Conservation (phyloP, 2,329 filamentous ascomycete species). For the Apiospora malaysiana region DNA sequence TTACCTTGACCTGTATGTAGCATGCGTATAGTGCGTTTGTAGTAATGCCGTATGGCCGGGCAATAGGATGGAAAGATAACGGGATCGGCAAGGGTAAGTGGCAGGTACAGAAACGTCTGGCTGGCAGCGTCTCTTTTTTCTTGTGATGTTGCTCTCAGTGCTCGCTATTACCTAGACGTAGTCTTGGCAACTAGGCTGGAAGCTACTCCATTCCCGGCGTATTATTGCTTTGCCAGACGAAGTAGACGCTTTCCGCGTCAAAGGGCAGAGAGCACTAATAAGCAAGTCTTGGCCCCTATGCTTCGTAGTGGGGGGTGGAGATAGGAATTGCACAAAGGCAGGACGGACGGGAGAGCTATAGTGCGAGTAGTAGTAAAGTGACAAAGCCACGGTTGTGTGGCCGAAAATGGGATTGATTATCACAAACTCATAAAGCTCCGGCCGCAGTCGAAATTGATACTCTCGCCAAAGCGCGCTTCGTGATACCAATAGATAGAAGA, state of each 20-base stretch:
- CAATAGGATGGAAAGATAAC: slow-evolving; percentile 1
- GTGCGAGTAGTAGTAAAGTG: neutral
- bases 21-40: slow-evolving; percentile 4
- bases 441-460: slow-evolving; percentile 7
- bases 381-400: slow-evolving; percentile 8
- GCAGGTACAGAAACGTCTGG: neutral
- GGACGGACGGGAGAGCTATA: slow-evolving; percentile 10
- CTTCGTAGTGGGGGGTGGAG: slow-evolving; percentile 15
- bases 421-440: neutral
- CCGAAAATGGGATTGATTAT: slow-evolving; percentile 1
- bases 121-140: neutral
- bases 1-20: slow-evolving; percentile 12
- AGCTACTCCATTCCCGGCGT: slow-evolving; percentile 16
- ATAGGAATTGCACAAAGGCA: slow-evolving; percentile 8
- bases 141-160: neutral
- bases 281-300: neutral
- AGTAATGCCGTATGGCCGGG: neutral
- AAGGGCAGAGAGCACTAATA: neutral
- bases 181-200: slow-evolving; percentile 9
- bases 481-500: neutral
- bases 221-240: slow-evolving; percentile 11
- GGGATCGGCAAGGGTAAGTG: neutral
- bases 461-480: slow-evolving; percentile 14
- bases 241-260: slow-evolving; percentile 7
- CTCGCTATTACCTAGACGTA: slow-evolving; percentile 4